These are phyloP conservation scores for Aspergillus melleus DNA, from an alignment of 2,329 filamentous ascomycete species.

Conservation along the genomic window DNA sequence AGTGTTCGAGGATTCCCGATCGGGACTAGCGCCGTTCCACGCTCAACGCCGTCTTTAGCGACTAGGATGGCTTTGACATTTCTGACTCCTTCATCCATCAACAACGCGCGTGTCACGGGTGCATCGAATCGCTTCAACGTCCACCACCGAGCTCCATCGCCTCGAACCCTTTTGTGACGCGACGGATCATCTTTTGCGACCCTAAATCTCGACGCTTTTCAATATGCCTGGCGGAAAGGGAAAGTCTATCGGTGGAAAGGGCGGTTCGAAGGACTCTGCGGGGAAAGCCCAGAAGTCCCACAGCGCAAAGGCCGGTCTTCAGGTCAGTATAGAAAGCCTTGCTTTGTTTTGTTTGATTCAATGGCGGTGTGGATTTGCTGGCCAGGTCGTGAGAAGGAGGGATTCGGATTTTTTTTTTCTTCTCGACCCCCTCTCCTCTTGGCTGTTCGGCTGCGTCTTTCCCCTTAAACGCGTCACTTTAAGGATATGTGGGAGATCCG, in stretches of 20 bases:
- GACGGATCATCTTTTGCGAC: slow-evolving; percentile 29
- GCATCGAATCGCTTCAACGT: slow-evolving; percentile 30
- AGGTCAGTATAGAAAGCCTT: slow-evolving; percentile 64
- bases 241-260: slow-evolving; percentile 89
- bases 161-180: slow-evolving; percentile 25
- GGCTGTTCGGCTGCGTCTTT: background rate
- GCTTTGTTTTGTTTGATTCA: background rate
- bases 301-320: slow-evolving; percentile 89
- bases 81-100: slow-evolving; percentile 46
- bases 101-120: slow-evolving; percentile 39
- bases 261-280: slow-evolving; percentile 75
- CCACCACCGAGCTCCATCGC: slow-evolving; percentile 26
- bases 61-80: slow-evolving; percentile 38
- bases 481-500: background rate
- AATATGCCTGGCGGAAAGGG: slow-evolving; percentile 86
- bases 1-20: slow-evolving; percentile 27
- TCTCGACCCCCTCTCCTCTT: background rate
- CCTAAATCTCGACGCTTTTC: slow-evolving; percentile 25
- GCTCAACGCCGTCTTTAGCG: slow-evolving; percentile 36
- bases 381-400: background rate
- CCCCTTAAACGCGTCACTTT: background rate
- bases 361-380: background rate
- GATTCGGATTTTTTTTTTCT: background rate
- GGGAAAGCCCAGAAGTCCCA: slow-evolving; percentile 92
- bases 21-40: slow-evolving; percentile 36